phyloP scores from a whole-genome alignment of 2,329 filamentous ascomycete genomes.

The Pyrenochaeta sp. region DNA sequence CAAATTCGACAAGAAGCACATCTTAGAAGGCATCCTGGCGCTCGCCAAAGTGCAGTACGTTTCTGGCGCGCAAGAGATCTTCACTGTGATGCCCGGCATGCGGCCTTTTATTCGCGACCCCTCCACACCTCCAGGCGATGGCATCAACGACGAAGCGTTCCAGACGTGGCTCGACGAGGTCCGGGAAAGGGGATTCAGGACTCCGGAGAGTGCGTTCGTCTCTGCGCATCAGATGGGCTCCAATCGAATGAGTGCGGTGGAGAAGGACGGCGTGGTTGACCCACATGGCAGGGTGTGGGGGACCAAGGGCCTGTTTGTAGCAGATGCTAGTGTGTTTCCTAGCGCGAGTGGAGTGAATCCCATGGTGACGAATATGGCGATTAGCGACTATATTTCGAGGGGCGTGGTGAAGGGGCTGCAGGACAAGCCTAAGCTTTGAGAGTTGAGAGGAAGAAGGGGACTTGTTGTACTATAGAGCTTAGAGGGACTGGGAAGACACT shows the following conservation, averaged over 20 bases:
- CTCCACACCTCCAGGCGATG: constrained; percentile 32
- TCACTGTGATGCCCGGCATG: constrained; percentile 68
- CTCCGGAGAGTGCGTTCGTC: constrained; percentile 62
- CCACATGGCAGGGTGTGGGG: constrained; percentile 66
- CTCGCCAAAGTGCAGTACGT: constrained; percentile 80
- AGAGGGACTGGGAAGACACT: no score
- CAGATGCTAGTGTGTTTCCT: constrained; percentile 78
- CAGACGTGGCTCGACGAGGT: constrained; percentile 65
- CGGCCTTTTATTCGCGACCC: constrained; percentile 66
- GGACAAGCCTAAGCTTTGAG: constrained; percentile 27
- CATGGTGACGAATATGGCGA: constrained; percentile 77
- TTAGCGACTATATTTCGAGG: constrained; percentile 46
- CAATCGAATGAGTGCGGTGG: constrained; percentile 70
- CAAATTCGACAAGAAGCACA: constrained; percentile 73
- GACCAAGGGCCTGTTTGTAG: constrained; percentile 69
- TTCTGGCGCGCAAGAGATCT: constrained; percentile 81
- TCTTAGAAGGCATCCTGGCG: constrained; percentile 74
- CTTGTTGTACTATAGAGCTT: no score
- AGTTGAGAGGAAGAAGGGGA: no score
- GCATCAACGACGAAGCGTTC: constrained; percentile 68
- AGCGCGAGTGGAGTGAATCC: constrained; percentile 81
- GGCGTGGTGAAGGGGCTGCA: constrained; percentile 35
- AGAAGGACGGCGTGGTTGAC: constrained; percentile 55
- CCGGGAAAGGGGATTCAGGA: constrained; percentile 58
- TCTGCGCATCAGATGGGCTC: constrained; percentile 86